Base-by-base conservation (phyloP, 2,329 filamentous ascomycete species). In the Beauveria australis region DNA sequence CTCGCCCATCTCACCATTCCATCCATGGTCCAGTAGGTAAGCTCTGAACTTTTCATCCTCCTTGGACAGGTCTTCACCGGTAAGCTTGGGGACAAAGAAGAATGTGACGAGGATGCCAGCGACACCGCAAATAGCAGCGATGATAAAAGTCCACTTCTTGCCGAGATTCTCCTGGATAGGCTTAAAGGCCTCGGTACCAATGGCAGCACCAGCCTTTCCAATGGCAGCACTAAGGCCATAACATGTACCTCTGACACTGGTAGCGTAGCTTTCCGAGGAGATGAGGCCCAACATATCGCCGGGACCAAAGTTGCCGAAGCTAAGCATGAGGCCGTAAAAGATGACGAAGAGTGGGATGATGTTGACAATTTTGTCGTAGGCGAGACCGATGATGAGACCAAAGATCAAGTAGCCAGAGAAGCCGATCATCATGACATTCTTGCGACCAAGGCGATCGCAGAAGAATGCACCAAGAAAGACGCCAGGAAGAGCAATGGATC, bases 261-360 rank as follows among this genome's bases (percentile, higher is more conserved):
- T 82, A 0, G 79, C 76, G 62, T 79, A 82, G 1, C 75, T 73
- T 66, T 82, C 80, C 0, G 77, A 79, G 0, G 77, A 79, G 6
- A 81, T 66, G 3, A 82, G 69, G 1, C 78, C 79, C 4, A 82
- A 72, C 69, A 79, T 81, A 46, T 79, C 76, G 0, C 80, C 80
- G 0, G 79, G 79, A 0, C 80, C 79, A 58, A 81, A 67, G 60
- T 81, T 78, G 0, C 78, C 78, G 1, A 73, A 76, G 26, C 74
- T 76, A 63, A 79, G 77, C 73, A 82, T 78, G 4, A 81, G 67
- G 1, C 79, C 79, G 63, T 81, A 82, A 61, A 81, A 76, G 18
- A 81, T 72, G 12, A 82, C 74, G 64, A 82, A 82, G 5, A 79
- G 73, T 0, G 80, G 78, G 1, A 79, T 67, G 53, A 79, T 78